Base-by-base conservation (phyloP, 2,329 filamentous ascomycete genomes). In the Biscogniauxia mediterranea region DNA sequence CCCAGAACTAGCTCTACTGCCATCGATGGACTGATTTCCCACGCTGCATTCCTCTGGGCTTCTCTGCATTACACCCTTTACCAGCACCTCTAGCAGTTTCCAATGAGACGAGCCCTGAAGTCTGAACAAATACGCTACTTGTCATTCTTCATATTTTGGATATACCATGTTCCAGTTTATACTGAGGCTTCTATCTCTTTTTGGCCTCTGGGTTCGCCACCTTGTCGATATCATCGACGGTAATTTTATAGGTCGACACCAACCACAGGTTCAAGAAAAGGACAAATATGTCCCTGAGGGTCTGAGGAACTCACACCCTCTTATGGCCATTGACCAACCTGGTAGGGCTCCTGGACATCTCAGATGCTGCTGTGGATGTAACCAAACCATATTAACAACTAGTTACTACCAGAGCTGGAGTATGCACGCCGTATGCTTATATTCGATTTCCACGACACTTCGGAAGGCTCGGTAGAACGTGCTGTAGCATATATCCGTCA, bases 401-500 rank as follows among this genome's bases (percentile, higher is more conserved):
- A 46, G 23, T n/a, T 46, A 46, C n/a, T 38, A 63, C 61, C 52
- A 5, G 38, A 15, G 17, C 58, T 60, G 13, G 38, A 57, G 21
- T 66, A 66, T 46, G 54, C 51, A 13, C 64, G 62, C n/a, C 57
- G 58, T 19, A 64, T 66, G 62, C 57, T 62, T 19, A 63, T 68
- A 49, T 65, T 66, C 55, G 62, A 66, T 42, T 68, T 68, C 53
- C 54, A 57, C 0, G 58, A 61, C 21, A 58, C 42, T 0, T 59
- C 56, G 15, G 20, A 23, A 5, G 7, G 4, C 11, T 13, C 28
- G 15, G 8, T 58, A 17, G 11, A 20, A 2, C 11, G 25, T 4
- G 62, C 59, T 17, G n/a, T 58, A 23, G 2, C 15, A 25, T 51
- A 51, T 25, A 59, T 66, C 13, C n/a, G 21, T 17, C 15, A 25